Base-by-base conservation (phyloP, 768 basidiomycete genomes). In the Psilocybe cubensis region DNA sequence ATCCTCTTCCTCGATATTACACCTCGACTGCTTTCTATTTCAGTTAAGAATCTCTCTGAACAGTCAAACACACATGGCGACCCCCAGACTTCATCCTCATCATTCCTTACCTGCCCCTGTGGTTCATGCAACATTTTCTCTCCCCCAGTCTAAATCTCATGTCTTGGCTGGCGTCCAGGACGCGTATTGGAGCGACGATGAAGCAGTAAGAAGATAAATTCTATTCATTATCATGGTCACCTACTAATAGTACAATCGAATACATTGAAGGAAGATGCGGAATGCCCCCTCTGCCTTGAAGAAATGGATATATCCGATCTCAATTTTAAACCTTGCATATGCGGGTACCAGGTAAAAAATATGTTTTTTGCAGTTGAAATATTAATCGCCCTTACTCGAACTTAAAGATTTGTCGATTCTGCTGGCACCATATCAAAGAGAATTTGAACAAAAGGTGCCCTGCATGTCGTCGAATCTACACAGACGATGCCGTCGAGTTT, bases 241-340 rank as follows among this genome's bases (percentile, higher is more conserved):
- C 10, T 33, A 42, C 42, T 31, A 59, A 51, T 61, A 60, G 35
- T 63, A 53, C 54, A 42, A 61, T 52, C 44, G 48, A n/a, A 41
- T 10, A 28, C 29, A 52, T 44, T 61, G 1, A 65, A 98, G 96
- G 96, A 98, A 72, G 95, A 98, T 69, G 91, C 92, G 60, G 97
- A 98, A 68, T 99, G 97, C 77, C 94, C 97, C 43, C 85, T 99
- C 58, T 99, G 97, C 76, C 86, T 98, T 42, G 96, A 98, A 70
- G 95, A 97, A 78, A 94, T 99, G 90, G 97, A 98, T 77, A 86
- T 98, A 64, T 94, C 94, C 48, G 97, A 99, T 83, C 85, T 98
- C 73, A 96, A 96, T 79, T 99, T 99, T 79, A 96, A 95, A 79
- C 97, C 97, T 24, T 99, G 97, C 75, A 87, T 95, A 50, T 99